phyloP scores from a whole-genome alignment of 768 basidiomycete species.

The Cantharellus anzutake region DNA sequence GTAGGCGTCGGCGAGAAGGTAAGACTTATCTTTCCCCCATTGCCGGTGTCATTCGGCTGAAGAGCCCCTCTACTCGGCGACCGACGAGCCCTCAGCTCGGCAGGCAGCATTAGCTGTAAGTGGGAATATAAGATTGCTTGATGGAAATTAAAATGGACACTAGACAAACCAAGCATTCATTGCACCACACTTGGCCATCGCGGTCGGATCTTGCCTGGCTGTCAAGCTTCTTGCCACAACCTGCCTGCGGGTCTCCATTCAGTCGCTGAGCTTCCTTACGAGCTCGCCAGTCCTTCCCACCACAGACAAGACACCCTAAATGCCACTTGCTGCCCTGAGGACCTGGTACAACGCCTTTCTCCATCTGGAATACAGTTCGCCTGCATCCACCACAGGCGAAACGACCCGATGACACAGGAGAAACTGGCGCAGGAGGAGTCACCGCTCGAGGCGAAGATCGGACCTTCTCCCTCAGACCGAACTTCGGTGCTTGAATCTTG shows the following conservation, averaged over 20 bases:
- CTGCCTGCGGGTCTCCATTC: constrained; percentile 37
- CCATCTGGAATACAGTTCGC: constrained; percentile 61
- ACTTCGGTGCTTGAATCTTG: neutral
- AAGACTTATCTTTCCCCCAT: neutral
- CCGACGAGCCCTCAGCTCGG: neutral
- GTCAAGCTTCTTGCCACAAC: constrained; percentile 69
- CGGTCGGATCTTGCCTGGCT: constrained; percentile 59
- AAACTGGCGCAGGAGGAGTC: constrained; percentile 8
- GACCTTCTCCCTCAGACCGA: neutral
- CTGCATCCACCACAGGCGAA: constrained; percentile 51
- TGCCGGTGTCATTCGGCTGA: neutral
- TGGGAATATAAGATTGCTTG: neutral
- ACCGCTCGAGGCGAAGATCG: neutral
- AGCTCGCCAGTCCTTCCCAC: constrained; percentile 24
- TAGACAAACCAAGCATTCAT: constrained; percentile 55
- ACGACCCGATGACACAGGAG: constrained; percentile 10
- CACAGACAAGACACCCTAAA: constrained; percentile 55
- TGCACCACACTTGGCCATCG: constrained; percentile 61
- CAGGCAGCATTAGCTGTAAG: neutral
- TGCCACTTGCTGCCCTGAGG: constrained; percentile 75
- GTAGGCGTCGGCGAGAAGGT: neutral
- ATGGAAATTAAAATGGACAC: neutral
- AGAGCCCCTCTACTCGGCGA: neutral
- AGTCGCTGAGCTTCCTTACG: constrained; percentile 15
- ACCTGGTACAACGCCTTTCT: constrained; percentile 67